Evolutionary conservation across 305 asterid species (phyloP).

Genomic region (Rubia balearica): DNA sequence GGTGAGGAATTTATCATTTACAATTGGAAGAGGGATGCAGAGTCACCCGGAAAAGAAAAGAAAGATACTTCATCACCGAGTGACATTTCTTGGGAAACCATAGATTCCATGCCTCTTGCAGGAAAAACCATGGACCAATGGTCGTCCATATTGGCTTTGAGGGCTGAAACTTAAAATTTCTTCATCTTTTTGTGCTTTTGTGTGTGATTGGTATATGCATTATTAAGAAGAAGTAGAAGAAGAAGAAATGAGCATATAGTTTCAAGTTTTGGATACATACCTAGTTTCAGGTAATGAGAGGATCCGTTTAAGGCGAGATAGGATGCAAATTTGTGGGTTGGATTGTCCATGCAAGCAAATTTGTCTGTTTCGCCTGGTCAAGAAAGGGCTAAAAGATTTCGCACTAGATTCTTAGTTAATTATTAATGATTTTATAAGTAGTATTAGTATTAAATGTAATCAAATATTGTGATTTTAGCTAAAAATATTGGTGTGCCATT

Average conservation of each 20-base stretch:
- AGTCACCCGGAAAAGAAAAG: slow-evolving; percentile 49
- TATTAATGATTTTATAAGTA: too few relatives aligned
- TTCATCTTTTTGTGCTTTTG: too few relatives aligned
- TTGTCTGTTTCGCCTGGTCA: slow-evolving; percentile 33
- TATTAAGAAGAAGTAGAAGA: too few relatives aligned
- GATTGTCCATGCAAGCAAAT: slow-evolving; percentile 36
- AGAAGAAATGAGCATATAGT: too few relatives aligned
- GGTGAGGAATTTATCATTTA: slow-evolving; percentile 66
- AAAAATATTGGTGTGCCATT: too few relatives aligned
- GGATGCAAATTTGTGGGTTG: slow-evolving; percentile 35
- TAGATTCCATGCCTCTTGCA: slow-evolving; percentile 63
- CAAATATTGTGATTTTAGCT: too few relatives aligned
- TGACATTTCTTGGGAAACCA: slow-evolving; percentile 34
- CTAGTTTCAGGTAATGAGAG: slow-evolving; percentile 34
- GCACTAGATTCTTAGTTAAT: too few relatives aligned
- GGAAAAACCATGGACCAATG: slow-evolving; percentile 67
- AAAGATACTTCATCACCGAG: slow-evolving; percentile 25
- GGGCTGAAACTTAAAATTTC: too few relatives aligned
- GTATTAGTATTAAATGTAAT: too few relatives aligned
- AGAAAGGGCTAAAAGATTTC: slow-evolving; percentile 34
- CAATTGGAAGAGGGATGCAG: slow-evolving; percentile 56
- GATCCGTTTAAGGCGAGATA: slow-evolving; percentile 23
- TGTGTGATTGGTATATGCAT: too few relatives aligned
- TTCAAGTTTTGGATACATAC: too few relatives aligned
- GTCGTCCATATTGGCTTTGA: slow-evolving; percentile 49